Percentiles rank a stretch among this genome's conserved stretches.
These are phyloP conservation scores for Pulveroboletus frians DNA, from an alignment of 768 basidiomycete genomes.

Conservation along the genomic window DNA sequence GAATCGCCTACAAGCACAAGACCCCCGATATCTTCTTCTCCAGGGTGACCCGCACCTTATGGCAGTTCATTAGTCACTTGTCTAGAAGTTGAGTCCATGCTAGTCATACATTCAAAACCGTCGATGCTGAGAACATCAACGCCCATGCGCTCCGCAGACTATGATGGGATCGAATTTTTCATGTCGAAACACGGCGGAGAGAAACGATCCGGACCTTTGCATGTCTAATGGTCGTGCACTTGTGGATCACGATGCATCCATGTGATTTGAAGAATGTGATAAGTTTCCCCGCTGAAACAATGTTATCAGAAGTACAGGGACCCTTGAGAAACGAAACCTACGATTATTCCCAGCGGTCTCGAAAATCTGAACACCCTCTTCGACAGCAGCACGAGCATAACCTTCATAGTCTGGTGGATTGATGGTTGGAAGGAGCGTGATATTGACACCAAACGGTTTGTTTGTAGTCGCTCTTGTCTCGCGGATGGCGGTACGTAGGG, in stretches of 20 bases:
- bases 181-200: not conserved
- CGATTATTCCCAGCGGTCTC: slow-evolving; percentile 94
- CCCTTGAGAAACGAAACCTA: slow-evolving; percentile 33
- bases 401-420: slow-evolving; percentile 88
- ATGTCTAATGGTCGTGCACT: slow-evolving; percentile 83
- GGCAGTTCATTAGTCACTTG: slow-evolving; percentile 5
- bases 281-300: slow-evolving; percentile 57
- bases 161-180: not conserved
- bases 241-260: slow-evolving; percentile 79
- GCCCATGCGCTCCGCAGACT: slow-evolving; percentile 67
- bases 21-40: slow-evolving; percentile 90
- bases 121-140: slow-evolving; percentile 89
- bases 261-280: slow-evolving; percentile 80
- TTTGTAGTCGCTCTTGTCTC: slow-evolving; percentile 66
- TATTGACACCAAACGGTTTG: slow-evolving; percentile 81
- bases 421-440: slow-evolving; percentile 84
- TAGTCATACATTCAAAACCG: slow-evolving; percentile 75
- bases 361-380: slow-evolving; percentile 83
- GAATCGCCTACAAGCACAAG: slow-evolving; percentile 59
- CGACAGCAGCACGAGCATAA: slow-evolving; percentile 74
- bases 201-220: slow-evolving; percentile 53
- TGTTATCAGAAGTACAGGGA: not conserved
- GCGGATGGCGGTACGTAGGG: slow-evolving; percentile 71
- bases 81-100: not conserved
- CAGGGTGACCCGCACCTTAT: slow-evolving; percentile 89